Base-by-base conservation (phyloP, 2,329 filamentous ascomycete species). In the Nemania sp. region DNA sequence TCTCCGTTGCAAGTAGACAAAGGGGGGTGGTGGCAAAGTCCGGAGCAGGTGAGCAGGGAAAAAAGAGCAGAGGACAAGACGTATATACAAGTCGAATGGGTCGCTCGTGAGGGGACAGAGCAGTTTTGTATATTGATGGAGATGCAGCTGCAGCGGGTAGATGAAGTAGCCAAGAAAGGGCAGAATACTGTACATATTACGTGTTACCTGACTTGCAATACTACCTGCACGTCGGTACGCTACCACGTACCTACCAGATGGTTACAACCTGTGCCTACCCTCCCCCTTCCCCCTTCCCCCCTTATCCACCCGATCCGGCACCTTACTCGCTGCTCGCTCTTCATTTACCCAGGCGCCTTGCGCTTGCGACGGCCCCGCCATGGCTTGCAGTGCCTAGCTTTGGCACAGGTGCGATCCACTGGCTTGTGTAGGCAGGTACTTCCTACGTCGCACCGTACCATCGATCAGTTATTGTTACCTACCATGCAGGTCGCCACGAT, bases 71-170 rank as follows among this genome's bases (percentile, higher is more conserved):
- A 46, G 49, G 36, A 52, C 49, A 37, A 54, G 50, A 41, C 52
- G 53, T 49, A 61, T 56, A 61, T 59, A 51, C 46, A n/a, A 17
- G 39, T 26, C 17, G 49, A 52, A 36, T 30, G 23, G 24, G 39
- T 47, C 31, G 31, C 44, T 40, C 41, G 44, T 42, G 46, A 57
- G 53, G 59, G 53, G 45, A 31, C 34, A 33, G 37, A 20, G 22
- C 36, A 47, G 43, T 43, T 56, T 60, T 58, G 52, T 60, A 60
- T 56, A 28, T 56, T 46, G 20, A 17, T 49, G 44, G 48, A 49
- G 24, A 33, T 31, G 30, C 33, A 28, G 24, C 43, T 34, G 47
- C 47, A 51, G 49, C 28, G 56, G 46, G 39, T 43, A 39, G 52
- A 28, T 20, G 22, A 28, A 33, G 26, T 24, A 26, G 26, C 39